Evolutionary conservation across 768 basidiomycete genomes (phyloP), one percentile per base, ranked within the genome.

Genomic region (Pholiota molesta): DNA sequence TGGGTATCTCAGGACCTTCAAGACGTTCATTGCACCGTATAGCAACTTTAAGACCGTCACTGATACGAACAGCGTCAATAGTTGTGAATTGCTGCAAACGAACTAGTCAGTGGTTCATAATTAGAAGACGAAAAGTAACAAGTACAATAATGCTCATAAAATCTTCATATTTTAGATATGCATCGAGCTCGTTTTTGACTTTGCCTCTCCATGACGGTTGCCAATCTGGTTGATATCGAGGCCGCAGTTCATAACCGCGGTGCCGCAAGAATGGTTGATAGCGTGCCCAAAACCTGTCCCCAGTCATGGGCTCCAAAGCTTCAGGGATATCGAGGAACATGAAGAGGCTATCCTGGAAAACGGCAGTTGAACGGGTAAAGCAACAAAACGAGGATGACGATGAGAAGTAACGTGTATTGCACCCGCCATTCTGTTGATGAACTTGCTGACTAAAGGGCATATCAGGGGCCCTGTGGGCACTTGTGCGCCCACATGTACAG

Each of bases 211-310:
- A 60, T 23, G 59, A 60, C 7, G 59, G 59, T 31, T 52, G n/a
- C 59, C 59, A 60, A 13, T 60, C 59, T 4, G 59, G 59, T n/a
- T 60, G 47, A 40, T 60, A 60, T 42, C 59, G 51, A 21, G 49
- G 51, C 16, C 59, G 59, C 2, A 60, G 51, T 35, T 51, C 52
- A 40, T 60, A 60, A 16, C 59, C 59, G 21, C 59, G 47, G 5
- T 37, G 33, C 3, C n/a, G 33, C 9, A 60, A 29, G 51, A 60
- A 60, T 9, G 47, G 51, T 23, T 59, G 39, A 26, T 49, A 49
- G 23, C 8, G 47, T 10, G 23, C 47, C 47, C 47, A 49, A 2
- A 26, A 1, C 5, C 47, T 49, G 14, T 49, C 47, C 11, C 23
- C 19, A 3, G 0, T 13, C 19, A 26, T 26, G 5, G 47, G 47